phyloP scores from a whole-genome alignment of 1,284 basidiomycete species.

The Puccinia triticina region DNA sequence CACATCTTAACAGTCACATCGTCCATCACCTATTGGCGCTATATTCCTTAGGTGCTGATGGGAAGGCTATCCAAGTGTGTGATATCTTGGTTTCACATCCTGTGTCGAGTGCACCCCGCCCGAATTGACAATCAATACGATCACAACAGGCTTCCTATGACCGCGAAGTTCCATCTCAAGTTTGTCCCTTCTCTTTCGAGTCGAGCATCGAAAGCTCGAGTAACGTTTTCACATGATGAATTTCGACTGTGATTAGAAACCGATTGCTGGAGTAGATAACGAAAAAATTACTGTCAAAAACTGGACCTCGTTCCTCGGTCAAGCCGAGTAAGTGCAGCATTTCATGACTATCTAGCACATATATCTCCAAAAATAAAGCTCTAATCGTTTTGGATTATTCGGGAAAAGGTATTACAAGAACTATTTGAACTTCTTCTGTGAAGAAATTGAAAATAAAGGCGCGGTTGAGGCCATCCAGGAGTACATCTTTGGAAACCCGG shows the following conservation, averaged over 20 bases:
- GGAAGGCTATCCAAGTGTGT: constrained; percentile 31
- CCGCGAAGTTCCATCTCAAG: constrained; percentile 31
- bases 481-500: constrained; percentile 16
- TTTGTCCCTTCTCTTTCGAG: neutral
- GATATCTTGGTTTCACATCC: neutral
- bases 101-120: neutral
- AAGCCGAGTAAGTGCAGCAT: constrained; percentile 5
- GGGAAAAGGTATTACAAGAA: constrained; percentile 28
- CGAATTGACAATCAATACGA: neutral
- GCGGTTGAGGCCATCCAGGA: constrained; percentile 18
- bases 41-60: constrained; percentile 40
- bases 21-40: constrained; percentile 41
- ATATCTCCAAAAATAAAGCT: no score
- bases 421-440: constrained; percentile 29
- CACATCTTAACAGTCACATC: constrained; percentile 25
- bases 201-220: neutral
- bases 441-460: constrained; percentile 26
- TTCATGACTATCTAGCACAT: neutral
- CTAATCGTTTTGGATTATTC: neutral
- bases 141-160: constrained; percentile 31
- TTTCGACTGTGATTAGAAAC: neutral
- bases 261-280: constrained; percentile 22
- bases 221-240: neutral
- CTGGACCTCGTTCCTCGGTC: constrained; percentile 31
- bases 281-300: constrained; percentile 28